A percentile compares a stretch with the other conserved stretches of the same genome.
These are phyloP conservation scores for Botrytis byssoidea DNA, from an alignment of 2,329 filamentous ascomycete species.

Conservation along the genomic window DNA sequence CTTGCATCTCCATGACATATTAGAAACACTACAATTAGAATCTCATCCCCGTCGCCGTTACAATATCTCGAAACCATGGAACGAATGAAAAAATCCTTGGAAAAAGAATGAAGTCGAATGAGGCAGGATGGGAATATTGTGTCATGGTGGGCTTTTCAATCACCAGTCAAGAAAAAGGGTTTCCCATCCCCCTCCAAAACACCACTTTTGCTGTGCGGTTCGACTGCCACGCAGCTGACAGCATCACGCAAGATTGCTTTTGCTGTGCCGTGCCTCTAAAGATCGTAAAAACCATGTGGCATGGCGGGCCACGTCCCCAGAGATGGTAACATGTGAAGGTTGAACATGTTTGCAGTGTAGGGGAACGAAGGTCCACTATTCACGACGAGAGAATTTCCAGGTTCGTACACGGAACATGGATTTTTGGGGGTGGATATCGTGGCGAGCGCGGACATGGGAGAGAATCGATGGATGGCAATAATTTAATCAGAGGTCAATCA, in stretches of 20 bases:
- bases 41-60: not conserved
- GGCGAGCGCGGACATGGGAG: not conserved
- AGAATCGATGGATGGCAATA: not conserved
- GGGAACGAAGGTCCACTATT: not conserved
- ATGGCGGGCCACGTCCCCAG: conserved; percentile 10
- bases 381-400: not conserved
- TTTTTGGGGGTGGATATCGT: not conserved
- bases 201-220: conserved; percentile 11
- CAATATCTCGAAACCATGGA: not conserved
- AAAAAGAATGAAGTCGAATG: conserved; percentile 2
- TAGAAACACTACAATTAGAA: not conserved
- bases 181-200: not conserved
- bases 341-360: not conserved
- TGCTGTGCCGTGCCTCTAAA: conserved; percentile 22
- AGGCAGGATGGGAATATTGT: not conserved
- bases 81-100: not conserved
- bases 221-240: conserved; percentile 23
- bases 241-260: conserved; percentile 22
- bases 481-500: not conserved
- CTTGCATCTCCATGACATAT: not conserved
- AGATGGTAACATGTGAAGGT: not conserved
- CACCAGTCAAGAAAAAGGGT: conserved; percentile 4
- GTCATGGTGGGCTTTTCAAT: conserved; percentile 15
- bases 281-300: conserved; percentile 21
- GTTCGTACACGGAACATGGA: not conserved